These are phyloP conservation scores for Alloascoidea hylecoeti DNA, from an alignment of 805 yeast species.

Conservation along the genomic window DNA sequence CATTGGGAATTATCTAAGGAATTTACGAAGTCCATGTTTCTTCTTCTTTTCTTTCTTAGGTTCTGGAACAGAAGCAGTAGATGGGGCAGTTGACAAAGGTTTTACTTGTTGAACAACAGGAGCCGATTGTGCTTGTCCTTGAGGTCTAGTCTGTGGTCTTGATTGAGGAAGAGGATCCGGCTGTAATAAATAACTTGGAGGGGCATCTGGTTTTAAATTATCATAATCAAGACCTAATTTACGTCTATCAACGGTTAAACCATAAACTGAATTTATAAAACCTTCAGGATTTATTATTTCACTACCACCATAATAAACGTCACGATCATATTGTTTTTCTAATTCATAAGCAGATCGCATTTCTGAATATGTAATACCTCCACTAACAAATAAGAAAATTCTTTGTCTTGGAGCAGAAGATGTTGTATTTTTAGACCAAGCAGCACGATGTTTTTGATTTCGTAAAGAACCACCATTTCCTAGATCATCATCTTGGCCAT, in stretches of 20 bases:
- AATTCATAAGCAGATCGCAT: constrained; percentile 62
- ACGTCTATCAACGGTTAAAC: background rate
- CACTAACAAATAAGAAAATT: constrained; percentile 69
- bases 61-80: background rate
- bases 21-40: constrained; percentile 1
- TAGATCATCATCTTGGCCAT: constrained; percentile 18
- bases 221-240: background rate
- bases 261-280: constrained; percentile 6
- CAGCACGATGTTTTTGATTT: constrained; percentile 59
- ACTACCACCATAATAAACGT: constrained; percentile 73
- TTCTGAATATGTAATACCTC: constrained; percentile 83
- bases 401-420: constrained; percentile 40
- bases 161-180: background rate
- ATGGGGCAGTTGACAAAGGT: background rate
- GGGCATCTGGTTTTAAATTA: background rate
- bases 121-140: background rate
- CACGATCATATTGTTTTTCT: constrained; percentile 45
- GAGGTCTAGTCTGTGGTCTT: too few relatives aligned
- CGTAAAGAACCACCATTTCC: constrained; percentile 40
- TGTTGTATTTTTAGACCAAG: constrained; percentile 45
- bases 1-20: too few relatives aligned
- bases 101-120: background rate
- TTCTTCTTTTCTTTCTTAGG: background rate
- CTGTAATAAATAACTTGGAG: constrained; percentile 1
- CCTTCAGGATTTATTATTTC: constrained; percentile 34